Percentiles rank a stretch among this genome's conserved stretches.
These are phyloP conservation scores for Zymoseptoria passerinii DNA, from an alignment of 2,329 filamentous ascomycete genomes.

Conservation along the genomic window DNA sequence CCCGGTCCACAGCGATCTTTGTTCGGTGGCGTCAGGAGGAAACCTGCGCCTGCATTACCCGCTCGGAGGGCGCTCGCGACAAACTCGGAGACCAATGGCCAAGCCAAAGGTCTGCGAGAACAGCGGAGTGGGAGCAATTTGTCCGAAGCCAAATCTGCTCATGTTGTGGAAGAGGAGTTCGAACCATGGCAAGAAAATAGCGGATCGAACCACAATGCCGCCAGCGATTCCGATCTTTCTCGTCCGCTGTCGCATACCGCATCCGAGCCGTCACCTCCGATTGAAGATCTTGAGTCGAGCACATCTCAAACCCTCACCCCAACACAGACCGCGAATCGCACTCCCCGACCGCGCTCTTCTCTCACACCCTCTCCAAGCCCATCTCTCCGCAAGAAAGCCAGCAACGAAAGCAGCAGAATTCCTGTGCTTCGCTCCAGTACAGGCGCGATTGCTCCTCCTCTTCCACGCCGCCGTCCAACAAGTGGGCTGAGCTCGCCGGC, in stretches of 20 bases:
- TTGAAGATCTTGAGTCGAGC: constrained; percentile 1
- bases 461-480: not conserved
- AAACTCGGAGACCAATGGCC: not conserved
- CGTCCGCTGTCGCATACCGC: not conserved
- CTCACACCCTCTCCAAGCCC: not conserved
- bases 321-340: constrained; percentile 4
- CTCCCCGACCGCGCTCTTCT: not conserved
- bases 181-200: constrained; percentile 17
- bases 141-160: not conserved
- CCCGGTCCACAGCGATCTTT: constrained; percentile 39
- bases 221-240: not conserved
- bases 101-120: not conserved
- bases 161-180: constrained; percentile 12
- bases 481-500: not conserved
- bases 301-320: constrained; percentile 4
- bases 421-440: not conserved
- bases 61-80: not conserved
- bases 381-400: not conserved
- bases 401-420: not conserved
- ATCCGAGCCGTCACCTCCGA: not conserved
- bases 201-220: not conserved
- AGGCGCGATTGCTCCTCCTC: not conserved
- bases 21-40: constrained; percentile 12
- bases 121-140: not conserved
- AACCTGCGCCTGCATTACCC: constrained; percentile 10